Conservation (phyloP, 2,329 filamentous ascomycete genomes). For the Fusarium penzigii region DNA sequence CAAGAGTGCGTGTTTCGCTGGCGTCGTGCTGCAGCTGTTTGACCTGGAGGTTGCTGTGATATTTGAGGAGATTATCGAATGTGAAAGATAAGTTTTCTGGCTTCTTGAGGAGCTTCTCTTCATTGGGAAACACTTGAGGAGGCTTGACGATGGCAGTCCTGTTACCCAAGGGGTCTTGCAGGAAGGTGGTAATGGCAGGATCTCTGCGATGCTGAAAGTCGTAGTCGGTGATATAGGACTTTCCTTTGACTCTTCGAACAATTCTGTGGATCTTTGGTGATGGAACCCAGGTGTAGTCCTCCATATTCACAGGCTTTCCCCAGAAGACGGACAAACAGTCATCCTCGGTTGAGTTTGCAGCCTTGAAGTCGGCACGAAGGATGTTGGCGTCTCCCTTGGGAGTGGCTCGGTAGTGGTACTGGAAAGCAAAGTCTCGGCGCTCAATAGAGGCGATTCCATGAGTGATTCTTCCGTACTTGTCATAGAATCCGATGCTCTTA, state of each 20-base stretch:
- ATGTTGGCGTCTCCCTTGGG: conserved; percentile 16
- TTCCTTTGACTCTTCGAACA: conserved; percentile 7
- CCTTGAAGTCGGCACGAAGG: conserved; percentile 16
- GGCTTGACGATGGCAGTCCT: conserved; percentile 12
- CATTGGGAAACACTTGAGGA: conserved; percentile 8
- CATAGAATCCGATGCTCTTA: conserved; percentile 14
- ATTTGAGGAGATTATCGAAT: conserved; percentile 12
- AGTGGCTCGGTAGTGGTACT: conserved; percentile 15
- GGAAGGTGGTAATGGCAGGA: conserved; percentile 8
- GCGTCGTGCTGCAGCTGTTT: conserved; percentile 11
- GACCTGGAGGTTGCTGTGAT: conserved; percentile 12
- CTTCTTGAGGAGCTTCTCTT: conserved; percentile 1
- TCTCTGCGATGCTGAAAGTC: conserved; percentile 20
- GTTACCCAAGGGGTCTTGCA: conserved; percentile 6
- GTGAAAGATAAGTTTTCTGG: conserved; percentile 15
- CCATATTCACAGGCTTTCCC: conserved; percentile 18
- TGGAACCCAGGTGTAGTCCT: conserved; percentile 18
- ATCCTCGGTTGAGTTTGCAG: neutral
- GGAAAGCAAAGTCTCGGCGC: conserved; percentile 12
- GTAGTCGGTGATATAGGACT: conserved; percentile 13
- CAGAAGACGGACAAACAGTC: conserved; percentile 19
- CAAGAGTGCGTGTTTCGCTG: neutral
- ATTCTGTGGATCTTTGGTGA: conserved; percentile 15
- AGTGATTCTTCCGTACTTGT: conserved; percentile 15
- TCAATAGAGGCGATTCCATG: conserved; percentile 6